phyloP scores from a whole-genome alignment of 768 basidiomycete species.

The Guyanaporus albipodus region DNA sequence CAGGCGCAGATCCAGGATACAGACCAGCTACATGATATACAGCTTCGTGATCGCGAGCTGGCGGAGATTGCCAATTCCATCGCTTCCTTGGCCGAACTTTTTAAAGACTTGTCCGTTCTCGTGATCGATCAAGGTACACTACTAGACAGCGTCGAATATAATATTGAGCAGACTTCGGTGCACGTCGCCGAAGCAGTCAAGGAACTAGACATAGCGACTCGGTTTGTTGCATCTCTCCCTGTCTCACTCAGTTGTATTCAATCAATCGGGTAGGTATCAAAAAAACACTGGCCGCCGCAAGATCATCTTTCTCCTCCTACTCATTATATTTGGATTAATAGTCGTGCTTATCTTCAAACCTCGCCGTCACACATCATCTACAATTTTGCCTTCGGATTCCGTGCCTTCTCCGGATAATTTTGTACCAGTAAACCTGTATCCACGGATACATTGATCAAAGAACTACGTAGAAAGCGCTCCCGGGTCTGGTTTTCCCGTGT shows the following conservation, averaged over 20 bases:
- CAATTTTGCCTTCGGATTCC: conserved; percentile 28
- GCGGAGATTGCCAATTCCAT: conserved; percentile 91
- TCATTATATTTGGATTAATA: conserved; percentile 86
- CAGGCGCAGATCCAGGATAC: conserved; percentile 36
- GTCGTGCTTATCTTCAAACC: conserved; percentile 93
- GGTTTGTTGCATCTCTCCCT: conserved; percentile 42
- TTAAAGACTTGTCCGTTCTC: conserved; percentile 89
- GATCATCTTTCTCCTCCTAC: conserved; percentile 87
- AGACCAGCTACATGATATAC: conserved; percentile 39
- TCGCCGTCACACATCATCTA: conserved; percentile 44
- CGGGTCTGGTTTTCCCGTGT: conserved; percentile 6
- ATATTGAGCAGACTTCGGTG: conserved; percentile 87
- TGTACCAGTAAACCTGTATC: conserved; percentile 31
- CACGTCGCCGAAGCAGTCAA: conserved; percentile 80
- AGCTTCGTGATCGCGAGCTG: conserved; percentile 63
- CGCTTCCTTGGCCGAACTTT: conserved; percentile 86
- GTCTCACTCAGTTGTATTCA: neutral
- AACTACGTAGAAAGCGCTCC: conserved; percentile 15
- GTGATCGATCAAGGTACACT: conserved; percentile 98
- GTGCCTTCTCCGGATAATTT: conserved; percentile 23
- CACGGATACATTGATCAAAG: conserved; percentile 30
- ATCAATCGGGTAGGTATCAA: conserved; percentile 64
- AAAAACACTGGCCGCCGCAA: conserved; percentile 88
- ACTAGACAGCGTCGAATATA: conserved; percentile 95
- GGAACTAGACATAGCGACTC: conserved; percentile 78